Percentiles rank a stretch among this genome's conserved stretches.
Conservation (phyloP, 2,329 filamentous ascomycete genomes). For the Diaporthe sp. region DNA sequence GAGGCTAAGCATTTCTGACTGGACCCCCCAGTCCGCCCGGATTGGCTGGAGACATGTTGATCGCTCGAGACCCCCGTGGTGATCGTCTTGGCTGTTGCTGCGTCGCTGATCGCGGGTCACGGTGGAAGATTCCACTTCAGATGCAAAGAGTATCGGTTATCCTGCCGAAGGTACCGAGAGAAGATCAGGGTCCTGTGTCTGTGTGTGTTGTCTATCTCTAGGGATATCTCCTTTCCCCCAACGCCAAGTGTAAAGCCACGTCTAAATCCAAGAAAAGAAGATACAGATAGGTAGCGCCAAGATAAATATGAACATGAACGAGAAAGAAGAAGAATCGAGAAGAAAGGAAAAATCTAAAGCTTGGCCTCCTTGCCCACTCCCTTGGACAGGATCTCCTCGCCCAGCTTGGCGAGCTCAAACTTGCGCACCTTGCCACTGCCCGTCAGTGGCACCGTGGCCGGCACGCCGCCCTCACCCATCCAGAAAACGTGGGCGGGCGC, state of each 20-base stretch:
- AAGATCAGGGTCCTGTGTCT: background rate
- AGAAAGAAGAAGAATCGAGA: background rate
- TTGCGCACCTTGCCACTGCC: slow-evolving; percentile 81
- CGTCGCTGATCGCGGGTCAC: background rate
- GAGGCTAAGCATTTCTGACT: slow-evolving; percentile 1
- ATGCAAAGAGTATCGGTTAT: background rate
- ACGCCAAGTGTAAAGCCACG: slow-evolving; percentile 5
- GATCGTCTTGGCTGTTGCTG: background rate
- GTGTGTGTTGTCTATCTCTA: slow-evolving; percentile 18
- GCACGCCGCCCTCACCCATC: slow-evolving; percentile 74
- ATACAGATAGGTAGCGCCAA: background rate
- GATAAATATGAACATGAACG: background rate
- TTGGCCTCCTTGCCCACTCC: slow-evolving; percentile 59
- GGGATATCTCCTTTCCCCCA: background rate
- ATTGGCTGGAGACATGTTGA: slow-evolving; percentile 13
- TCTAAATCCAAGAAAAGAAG: background rate
- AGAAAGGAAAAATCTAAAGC: slow-evolving; percentile 51
- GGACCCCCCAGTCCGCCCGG: background rate
- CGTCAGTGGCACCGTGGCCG: slow-evolving; percentile 72
- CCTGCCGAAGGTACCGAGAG: background rate
- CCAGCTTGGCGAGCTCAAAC: slow-evolving; percentile 71
- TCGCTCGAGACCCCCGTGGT: slow-evolving; percentile 12
- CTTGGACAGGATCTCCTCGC: slow-evolving; percentile 67
- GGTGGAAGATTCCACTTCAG: background rate
- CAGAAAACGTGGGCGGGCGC: slow-evolving; percentile 82